Conservation (phyloP, 768 basidiomycete species). For the Mycena filopes region DNA sequence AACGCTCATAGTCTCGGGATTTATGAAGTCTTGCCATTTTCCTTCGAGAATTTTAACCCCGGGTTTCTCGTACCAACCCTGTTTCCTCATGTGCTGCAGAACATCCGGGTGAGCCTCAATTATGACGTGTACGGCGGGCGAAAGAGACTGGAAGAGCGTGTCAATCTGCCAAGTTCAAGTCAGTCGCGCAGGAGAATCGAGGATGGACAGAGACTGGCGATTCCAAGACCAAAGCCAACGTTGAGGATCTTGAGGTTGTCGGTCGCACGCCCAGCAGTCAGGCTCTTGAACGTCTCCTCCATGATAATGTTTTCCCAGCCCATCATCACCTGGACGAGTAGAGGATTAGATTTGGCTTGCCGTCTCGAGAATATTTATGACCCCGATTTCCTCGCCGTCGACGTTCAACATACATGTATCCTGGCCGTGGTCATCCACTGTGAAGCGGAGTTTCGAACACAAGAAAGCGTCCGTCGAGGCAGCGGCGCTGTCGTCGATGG, state of each 20-base stretch:
- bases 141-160: constrained; percentile 75
- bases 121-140: constrained; percentile 84
- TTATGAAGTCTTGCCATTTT: constrained; percentile 92
- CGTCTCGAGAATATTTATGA: too few species aligned
- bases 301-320: constrained; percentile 95
- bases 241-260: constrained; percentile 79
- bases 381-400: constrained; percentile 85
- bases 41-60: constrained; percentile 88
- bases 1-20: constrained; percentile 63
- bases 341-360: too few species aligned
- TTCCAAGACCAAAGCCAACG: constrained; percentile 94
- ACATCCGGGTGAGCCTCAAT: constrained; percentile 96
- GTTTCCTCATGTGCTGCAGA: constrained; percentile 78
- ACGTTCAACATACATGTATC: constrained; percentile 80
- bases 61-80: constrained; percentile 81
- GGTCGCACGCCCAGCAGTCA: constrained; percentile 65
- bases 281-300: constrained; percentile 76
- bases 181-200: constrained; percentile 6
- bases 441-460: constrained; percentile 73
- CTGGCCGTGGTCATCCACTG: constrained; percentile 77
- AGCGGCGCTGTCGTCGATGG: constrained; percentile 65
- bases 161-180: constrained; percentile 72
- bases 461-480: constrained; percentile 79
- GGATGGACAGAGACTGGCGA: constrained; percentile 60
- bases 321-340: constrained; percentile 80